These are phyloP conservation scores for Funneliformis geosporum DNA, from an alignment of 192 early-diverging fungal species.

Conservation along the genomic window DNA sequence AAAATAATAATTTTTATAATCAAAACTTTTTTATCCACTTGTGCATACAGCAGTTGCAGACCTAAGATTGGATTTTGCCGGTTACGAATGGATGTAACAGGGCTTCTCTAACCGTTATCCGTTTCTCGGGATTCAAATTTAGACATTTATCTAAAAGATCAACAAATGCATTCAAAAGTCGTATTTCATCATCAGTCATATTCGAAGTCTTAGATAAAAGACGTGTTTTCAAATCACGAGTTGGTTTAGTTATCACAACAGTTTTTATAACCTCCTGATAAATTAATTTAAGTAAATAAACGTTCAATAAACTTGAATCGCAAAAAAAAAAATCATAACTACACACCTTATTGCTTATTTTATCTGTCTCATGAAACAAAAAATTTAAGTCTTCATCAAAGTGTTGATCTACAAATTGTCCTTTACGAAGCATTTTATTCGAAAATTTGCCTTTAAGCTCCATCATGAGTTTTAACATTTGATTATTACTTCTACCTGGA, in stretches of 20 bases:
- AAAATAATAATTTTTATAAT: neutral
- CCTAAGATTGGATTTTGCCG: constrained; percentile 37
- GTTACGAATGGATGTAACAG: constrained; percentile 85
- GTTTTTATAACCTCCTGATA: constrained; percentile 67
- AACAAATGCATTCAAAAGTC: constrained; percentile 68
- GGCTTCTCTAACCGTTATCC: constrained; percentile 84
- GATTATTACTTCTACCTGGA: constrained; percentile 91
- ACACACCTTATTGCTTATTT: constrained; percentile 56
- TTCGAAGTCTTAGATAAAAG: constrained; percentile 59
- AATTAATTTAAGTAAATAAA: neutral
- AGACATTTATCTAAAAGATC: constrained; percentile 87
- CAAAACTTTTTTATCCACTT: neutral
- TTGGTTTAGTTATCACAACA: constrained; percentile 66
- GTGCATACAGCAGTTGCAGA: neutral
- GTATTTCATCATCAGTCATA: constrained; percentile 58
- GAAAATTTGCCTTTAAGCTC: constrained; percentile 89
- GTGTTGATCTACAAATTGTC: constrained; percentile 79
- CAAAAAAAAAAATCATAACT: constrained; percentile 20
- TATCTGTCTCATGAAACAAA: constrained; percentile 60
- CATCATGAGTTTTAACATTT: constrained; percentile 95
- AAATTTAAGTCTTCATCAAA: constrained; percentile 83
- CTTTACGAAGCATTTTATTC: constrained; percentile 80
- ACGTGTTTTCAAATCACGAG: constrained; percentile 68
- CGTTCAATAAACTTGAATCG: neutral
- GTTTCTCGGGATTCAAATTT: constrained; percentile 83